These are phyloP conservation scores for Somion occarium DNA, from an alignment of 1,284 basidiomycete genomes.

Conservation along the genomic window DNA sequence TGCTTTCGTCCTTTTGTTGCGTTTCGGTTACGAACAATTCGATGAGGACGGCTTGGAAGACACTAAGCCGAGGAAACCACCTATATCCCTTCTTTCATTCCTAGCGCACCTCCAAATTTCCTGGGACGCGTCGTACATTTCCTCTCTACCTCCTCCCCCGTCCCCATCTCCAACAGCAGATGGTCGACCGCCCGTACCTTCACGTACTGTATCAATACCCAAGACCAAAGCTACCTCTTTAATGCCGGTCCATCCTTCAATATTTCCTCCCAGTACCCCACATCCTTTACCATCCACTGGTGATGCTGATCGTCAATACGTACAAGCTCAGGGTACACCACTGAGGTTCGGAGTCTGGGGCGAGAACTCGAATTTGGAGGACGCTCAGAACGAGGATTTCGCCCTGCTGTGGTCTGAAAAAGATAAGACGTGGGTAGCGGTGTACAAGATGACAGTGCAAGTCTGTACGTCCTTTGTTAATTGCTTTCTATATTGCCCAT, in stretches of 20 bases:
- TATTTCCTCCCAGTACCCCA: conserved; percentile 72
- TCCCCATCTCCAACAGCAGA: conserved; percentile 13
- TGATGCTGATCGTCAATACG: conserved; percentile 68
- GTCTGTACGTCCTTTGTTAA: conserved; percentile 68
- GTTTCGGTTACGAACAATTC: conserved; percentile 24
- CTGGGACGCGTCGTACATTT: conserved; percentile 78
- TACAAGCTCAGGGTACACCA: conserved; percentile 69
- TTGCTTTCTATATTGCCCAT: background rate
- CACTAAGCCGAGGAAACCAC: conserved; percentile 42
- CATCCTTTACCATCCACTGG: conserved; percentile 68
- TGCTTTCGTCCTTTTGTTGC: conserved; percentile 52
- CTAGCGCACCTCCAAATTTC: conserved; percentile 72
- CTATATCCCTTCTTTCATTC: conserved; percentile 55
- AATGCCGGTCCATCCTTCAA: conserved; percentile 45
- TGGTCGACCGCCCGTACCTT: conserved; percentile 19
- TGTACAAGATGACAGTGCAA: conserved; percentile 70
- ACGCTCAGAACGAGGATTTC: conserved; percentile 43
- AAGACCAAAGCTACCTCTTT: background rate
- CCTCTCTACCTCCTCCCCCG: conserved; percentile 28
- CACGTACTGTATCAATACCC: conserved; percentile 24
- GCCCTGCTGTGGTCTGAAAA: conserved; percentile 55
- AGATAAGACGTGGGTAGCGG: conserved; percentile 63
- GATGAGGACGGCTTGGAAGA: conserved; percentile 30
- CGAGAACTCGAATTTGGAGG: conserved; percentile 30
- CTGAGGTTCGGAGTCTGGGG: conserved; percentile 74